phyloP scores from a whole-genome alignment of 352 stramenopile genomes.

The Phytophthora pistaciae region DNA sequence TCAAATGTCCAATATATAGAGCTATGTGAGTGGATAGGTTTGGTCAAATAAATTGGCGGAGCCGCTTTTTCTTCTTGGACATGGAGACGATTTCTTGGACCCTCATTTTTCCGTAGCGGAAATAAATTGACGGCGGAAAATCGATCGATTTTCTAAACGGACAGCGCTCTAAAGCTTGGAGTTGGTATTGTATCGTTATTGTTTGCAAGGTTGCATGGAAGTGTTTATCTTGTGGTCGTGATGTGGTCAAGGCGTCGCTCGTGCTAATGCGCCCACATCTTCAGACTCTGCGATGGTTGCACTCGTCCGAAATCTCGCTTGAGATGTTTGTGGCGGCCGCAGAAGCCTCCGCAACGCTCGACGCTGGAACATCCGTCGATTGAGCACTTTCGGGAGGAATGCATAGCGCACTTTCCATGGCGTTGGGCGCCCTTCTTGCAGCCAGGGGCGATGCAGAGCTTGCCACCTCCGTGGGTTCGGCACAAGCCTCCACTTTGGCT shows the following conservation, averaged over 20 bases:
- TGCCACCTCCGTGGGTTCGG: constrained; percentile 84
- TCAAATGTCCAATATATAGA: too few species aligned
- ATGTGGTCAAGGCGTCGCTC: background rate
- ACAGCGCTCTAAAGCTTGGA: too few species aligned
- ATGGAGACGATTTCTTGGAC: too few species aligned
- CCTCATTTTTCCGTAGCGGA: too few species aligned
- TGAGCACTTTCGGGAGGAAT: constrained; percentile 76
- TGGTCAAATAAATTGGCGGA: too few species aligned
- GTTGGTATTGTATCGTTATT: background rate
- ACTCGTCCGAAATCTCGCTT: background rate
- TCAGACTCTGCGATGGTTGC: background rate
- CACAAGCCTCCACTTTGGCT: constrained; percentile 83
- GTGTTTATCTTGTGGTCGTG: background rate
- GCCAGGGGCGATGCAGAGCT: constrained; percentile 80
- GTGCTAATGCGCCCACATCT: background rate
- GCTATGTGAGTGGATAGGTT: too few species aligned
- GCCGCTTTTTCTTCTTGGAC: too few species aligned
- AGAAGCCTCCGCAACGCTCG: constrained; percentile 64
- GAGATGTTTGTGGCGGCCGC: constrained; percentile 19
- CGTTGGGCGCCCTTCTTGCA: constrained; percentile 91
- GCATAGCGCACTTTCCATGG: constrained; percentile 82
- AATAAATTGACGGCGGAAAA: too few species aligned
- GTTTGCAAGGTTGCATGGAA: background rate
- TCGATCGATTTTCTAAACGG: too few species aligned
- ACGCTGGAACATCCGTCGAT: constrained; percentile 70